Evolutionary conservation across 139 green algal genomes (phyloP).

Genomic region (Chlorella sorokiniana): DNA sequence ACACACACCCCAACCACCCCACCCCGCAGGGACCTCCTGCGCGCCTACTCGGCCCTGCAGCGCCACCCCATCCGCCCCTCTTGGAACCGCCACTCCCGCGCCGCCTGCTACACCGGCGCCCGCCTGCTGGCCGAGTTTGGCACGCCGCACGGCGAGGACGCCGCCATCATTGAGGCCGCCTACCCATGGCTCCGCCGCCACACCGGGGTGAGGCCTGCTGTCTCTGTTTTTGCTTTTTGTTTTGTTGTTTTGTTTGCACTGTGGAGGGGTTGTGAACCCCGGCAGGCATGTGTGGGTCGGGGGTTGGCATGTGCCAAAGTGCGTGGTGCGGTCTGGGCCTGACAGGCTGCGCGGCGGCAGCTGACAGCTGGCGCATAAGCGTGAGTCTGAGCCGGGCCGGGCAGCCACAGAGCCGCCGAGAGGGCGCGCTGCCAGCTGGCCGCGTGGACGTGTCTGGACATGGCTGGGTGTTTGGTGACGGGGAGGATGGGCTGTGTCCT

Average conservation of each 20-base stretch:
- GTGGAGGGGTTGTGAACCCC: neutral
- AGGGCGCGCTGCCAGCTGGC: no score
- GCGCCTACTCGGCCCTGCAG: constrained; percentile 46
- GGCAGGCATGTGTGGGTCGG: neutral
- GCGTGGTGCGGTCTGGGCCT: no score
- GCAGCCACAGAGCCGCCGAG: no score
- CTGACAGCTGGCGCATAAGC: no score
- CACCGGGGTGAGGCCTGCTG: neutral
- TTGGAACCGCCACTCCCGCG: constrained; percentile 17
- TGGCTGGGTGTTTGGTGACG: no score
- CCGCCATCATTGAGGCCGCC: constrained; percentile 20
- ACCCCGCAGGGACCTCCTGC: constrained; percentile 39
- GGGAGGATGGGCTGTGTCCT: no score
- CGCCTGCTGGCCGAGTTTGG: constrained; percentile 50
- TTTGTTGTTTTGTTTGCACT: neutral
- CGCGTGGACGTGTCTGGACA: no score
- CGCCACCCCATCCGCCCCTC: constrained; percentile 19
- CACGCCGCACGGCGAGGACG: constrained; percentile 37
- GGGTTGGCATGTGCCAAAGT: no score
- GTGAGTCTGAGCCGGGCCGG: no score
- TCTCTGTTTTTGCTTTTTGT: no score
- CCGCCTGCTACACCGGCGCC: constrained; percentile 43
- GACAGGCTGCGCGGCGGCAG: no score
- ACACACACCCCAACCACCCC: neutral
- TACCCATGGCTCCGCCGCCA: constrained; percentile 49